phyloP scores from a whole-genome alignment of 768 basidiomycete genomes.

The Ephemerocybe angulata region DNA sequence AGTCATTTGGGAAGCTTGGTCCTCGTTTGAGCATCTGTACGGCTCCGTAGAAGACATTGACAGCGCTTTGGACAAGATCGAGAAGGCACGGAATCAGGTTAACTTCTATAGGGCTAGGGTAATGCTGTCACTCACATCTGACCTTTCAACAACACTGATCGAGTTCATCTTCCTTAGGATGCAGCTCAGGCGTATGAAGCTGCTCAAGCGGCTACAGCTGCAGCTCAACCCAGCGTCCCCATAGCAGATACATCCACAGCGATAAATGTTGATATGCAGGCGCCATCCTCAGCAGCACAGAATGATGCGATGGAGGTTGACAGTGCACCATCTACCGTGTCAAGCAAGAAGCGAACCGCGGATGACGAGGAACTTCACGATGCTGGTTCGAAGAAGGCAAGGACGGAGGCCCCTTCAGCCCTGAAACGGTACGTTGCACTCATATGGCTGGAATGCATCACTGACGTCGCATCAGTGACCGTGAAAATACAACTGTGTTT shows the following conservation, averaged over 20 bases:
- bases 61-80: constrained; percentile 56
- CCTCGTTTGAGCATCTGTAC: constrained; percentile 80
- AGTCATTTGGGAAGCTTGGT: constrained; percentile 87
- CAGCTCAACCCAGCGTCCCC: constrained; percentile 30
- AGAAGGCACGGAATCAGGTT: constrained; percentile 61
- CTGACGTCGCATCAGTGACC: constrained; percentile 56
- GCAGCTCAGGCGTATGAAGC: constrained; percentile 43
- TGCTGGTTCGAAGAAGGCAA: constrained; percentile 55
- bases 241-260: constrained; percentile 1
- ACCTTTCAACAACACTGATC: not conserved
- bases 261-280: constrained; percentile 28
- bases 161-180: constrained; percentile 58
- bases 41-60: constrained; percentile 71
- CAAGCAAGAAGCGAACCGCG: constrained; percentile 59
- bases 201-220: constrained; percentile 41
- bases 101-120: constrained; percentile 65
- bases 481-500: constrained; percentile 92
- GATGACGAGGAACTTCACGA: constrained; percentile 49
- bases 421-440: constrained; percentile 54
- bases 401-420: constrained; percentile 40
- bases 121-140: constrained; percentile 12
- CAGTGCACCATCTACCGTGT: constrained; percentile 17
- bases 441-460: constrained; percentile 7
- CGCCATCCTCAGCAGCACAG: not conserved
- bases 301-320: constrained; percentile 7